Evolutionary conservation across 176 grass and related monocot species (phyloP).

Genomic region (Oryza rufipogon): DNA sequence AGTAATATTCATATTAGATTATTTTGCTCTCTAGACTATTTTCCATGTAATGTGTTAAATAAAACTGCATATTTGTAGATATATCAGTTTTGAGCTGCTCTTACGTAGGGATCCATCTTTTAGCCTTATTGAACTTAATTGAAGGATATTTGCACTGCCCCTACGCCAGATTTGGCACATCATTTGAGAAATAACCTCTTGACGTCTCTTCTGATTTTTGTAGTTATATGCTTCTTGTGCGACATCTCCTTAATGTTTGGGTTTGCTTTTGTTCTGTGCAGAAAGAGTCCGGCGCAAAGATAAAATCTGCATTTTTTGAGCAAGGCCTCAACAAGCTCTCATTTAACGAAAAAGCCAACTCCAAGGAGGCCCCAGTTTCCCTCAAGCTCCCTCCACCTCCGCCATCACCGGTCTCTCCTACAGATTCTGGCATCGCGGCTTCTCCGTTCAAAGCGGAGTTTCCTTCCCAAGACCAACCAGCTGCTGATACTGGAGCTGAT

Average conservation of each 20-base stretch:
- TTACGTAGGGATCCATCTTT: constrained; percentile 15
- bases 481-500: background rate
- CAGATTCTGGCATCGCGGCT: constrained; percentile 34
- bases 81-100: background rate
- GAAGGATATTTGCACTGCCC: constrained; percentile 23
- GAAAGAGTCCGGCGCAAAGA: constrained; percentile 59
- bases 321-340: constrained; percentile 81
- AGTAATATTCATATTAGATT: background rate
- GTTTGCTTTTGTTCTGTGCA: constrained; percentile 39
- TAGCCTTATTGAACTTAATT: background rate
- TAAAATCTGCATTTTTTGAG: constrained; percentile 76
- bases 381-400: constrained; percentile 85
- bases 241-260: constrained; percentile 11
- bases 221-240: background rate
- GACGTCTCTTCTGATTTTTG: background rate
- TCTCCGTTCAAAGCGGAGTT: constrained; percentile 63
- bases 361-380: constrained; percentile 63
- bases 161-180: background rate
- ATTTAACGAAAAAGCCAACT: constrained; percentile 54
- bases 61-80: background rate
- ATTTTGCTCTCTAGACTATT: background rate
- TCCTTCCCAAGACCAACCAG: constrained; percentile 44
- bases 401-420: constrained; percentile 59
- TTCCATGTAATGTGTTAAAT: constrained; percentile 19
- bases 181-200: background rate